Conservation (phyloP, 2,329 filamentous ascomycete species). For the Torrubiellomyces zombiae region DNA sequence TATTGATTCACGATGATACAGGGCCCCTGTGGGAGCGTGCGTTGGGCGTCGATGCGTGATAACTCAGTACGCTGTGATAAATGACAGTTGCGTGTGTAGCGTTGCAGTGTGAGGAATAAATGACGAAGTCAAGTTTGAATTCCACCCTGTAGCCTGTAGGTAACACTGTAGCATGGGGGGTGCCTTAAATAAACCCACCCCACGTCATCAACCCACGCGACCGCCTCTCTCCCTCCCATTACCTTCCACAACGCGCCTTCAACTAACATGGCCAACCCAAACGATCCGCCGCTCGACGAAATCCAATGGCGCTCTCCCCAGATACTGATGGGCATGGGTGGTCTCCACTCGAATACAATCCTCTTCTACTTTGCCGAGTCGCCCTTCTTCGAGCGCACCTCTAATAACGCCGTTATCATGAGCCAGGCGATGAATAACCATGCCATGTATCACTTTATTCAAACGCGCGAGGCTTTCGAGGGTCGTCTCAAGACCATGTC, state of each 20-base stretch:
- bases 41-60: too few relatives aligned
- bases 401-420: slow-evolving; percentile 48
- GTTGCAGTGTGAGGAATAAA: too few relatives aligned
- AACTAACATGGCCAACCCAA: slow-evolving; percentile 23
- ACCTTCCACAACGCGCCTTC: too few relatives aligned
- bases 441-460: slow-evolving; percentile 37
- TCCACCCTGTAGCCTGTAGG: too few relatives aligned
- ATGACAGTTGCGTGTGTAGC: too few relatives aligned
- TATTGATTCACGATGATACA: too few relatives aligned
- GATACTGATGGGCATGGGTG: slow-evolving; percentile 31
- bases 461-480: slow-evolving; percentile 47
- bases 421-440: slow-evolving; percentile 46
- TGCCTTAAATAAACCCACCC: slow-evolving; percentile 7
- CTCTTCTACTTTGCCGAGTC: slow-evolving; percentile 53
- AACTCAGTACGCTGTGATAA: too few relatives aligned
- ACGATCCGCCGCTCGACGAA: slow-evolving; percentile 44
- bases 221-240: too few relatives aligned
- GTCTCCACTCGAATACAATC: slow-evolving; percentile 47
- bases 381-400: slow-evolving; percentile 51
- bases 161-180: too few relatives aligned
- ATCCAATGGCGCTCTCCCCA: slow-evolving; percentile 46
- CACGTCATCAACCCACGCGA: slow-evolving; percentile 6
- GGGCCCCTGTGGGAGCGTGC: too few relatives aligned
- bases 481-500: slow-evolving; percentile 45
- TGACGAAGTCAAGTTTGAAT: too few relatives aligned